Conservation (phyloP, 2,329 filamentous ascomycete species). For the Ophiostoma quercus region DNA sequence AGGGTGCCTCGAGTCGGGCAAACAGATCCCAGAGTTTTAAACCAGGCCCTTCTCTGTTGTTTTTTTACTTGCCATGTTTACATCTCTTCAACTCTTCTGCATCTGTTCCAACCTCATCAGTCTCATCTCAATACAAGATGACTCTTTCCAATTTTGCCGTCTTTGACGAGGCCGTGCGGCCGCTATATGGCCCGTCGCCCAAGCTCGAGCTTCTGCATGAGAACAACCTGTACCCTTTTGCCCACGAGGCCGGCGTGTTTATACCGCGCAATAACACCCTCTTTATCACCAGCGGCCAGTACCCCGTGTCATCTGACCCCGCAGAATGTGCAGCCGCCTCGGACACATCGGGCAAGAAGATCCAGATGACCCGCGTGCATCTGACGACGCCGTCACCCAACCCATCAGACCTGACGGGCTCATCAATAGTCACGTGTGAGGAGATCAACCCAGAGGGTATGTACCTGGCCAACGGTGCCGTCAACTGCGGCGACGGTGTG, state of each 20-base stretch:
- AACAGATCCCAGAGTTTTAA: background rate
- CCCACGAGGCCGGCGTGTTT: slow-evolving; percentile 26
- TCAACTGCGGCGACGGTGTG: slow-evolving; percentile 37
- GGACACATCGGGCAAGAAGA: slow-evolving; percentile 12
- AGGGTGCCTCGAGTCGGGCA: too few species aligned
- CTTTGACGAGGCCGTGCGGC: slow-evolving; percentile 16
- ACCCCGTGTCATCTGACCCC: background rate
- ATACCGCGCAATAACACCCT: slow-evolving; percentile 19
- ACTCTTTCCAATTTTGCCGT: slow-evolving; percentile 15
- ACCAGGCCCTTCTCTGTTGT: background rate
- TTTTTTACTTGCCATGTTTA: background rate
- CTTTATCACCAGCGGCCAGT: slow-evolving; percentile 24
- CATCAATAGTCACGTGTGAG: slow-evolving; percentile 4
- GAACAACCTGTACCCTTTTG: slow-evolving; percentile 29
- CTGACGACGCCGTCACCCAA: slow-evolving; percentile 9
- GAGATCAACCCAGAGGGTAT: slow-evolving; percentile 18
- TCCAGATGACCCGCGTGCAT: slow-evolving; percentile 19
- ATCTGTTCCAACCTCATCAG: background rate
- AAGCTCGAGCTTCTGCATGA: slow-evolving; percentile 33
- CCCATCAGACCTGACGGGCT: background rate
- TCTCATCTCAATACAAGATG: background rate
- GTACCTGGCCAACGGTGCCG: slow-evolving; percentile 23
- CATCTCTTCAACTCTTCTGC: too few species aligned
- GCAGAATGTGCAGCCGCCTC: slow-evolving; percentile 8
- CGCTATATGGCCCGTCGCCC: slow-evolving; percentile 19